A percentile compares a stretch with the other conserved stretches of the same genome.
These are phyloP conservation scores for Drechslerella coelobrocha DNA, from an alignment of 2,329 filamentous ascomycete genomes.

Conservation along the genomic window DNA sequence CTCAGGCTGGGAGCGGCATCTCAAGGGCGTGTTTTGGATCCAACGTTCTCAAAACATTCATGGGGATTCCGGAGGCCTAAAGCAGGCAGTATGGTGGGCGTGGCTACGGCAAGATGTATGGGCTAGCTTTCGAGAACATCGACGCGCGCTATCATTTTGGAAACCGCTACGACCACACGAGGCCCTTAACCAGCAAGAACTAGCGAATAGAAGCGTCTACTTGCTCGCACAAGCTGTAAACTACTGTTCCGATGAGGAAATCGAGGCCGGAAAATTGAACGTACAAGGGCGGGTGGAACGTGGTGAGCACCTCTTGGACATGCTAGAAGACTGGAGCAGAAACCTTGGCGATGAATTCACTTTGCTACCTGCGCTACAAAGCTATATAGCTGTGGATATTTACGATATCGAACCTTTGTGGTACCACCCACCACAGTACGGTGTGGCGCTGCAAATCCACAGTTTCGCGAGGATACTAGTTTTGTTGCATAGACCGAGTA, in stretches of 20 bases:
- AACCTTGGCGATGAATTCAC: constrained; percentile 59
- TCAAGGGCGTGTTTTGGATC: constrained; percentile 72
- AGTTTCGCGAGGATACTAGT: constrained; percentile 65
- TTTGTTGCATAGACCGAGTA: constrained; percentile 63
- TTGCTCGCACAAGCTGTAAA: constrained; percentile 67
- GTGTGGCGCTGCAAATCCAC: constrained; percentile 64
- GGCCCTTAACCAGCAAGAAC: constrained; percentile 64
- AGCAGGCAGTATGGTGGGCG: constrained; percentile 70
- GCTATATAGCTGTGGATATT: constrained; percentile 46
- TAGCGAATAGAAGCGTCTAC: constrained; percentile 65
- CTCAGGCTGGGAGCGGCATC: constrained; percentile 67
- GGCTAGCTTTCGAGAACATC: constrained; percentile 68
- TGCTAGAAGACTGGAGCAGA: constrained; percentile 61
- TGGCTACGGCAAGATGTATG: constrained; percentile 72
- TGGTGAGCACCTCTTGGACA: constrained; percentile 61
- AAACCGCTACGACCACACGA: constrained; percentile 62
- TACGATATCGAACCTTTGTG: constrained; percentile 62
- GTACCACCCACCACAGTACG: constrained; percentile 63
- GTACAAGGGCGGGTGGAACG: constrained; percentile 60
- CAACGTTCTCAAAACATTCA: constrained; percentile 69
- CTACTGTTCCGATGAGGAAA: constrained; percentile 65
- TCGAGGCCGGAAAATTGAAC: constrained; percentile 59
- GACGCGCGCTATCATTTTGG: constrained; percentile 68
- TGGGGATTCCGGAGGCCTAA: constrained; percentile 66
- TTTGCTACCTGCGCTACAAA: constrained; percentile 57